These are phyloP conservation scores for Stagonosporopsis vannaccii DNA, from an alignment of 2,329 filamentous ascomycete genomes.

Conservation along the genomic window DNA sequence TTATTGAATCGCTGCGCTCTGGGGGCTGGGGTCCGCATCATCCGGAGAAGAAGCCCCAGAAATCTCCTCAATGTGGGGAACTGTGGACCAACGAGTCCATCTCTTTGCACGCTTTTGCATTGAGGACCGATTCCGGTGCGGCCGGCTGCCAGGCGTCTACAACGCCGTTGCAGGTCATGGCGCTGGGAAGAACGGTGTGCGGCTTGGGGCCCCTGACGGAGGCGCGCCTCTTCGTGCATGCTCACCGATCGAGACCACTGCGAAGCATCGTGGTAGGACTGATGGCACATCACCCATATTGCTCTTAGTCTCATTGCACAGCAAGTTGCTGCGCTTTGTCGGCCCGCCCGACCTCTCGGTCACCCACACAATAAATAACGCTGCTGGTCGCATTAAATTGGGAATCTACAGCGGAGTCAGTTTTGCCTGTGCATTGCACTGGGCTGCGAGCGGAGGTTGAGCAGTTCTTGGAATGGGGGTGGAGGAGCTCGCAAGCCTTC, in stretches of 20 bases:
- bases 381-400: background rate
- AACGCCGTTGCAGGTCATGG: background rate
- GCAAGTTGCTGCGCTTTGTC: background rate
- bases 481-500: background rate
- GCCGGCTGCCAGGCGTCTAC: background rate
- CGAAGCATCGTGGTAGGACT: background rate
- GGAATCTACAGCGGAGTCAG: background rate
- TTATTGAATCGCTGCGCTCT: constrained; percentile 1
- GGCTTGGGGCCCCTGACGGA: no score
- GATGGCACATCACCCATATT: background rate
- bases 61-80: constrained; percentile 6
- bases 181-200: background rate
- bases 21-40: constrained; percentile 12
- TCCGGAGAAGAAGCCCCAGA: constrained; percentile 3
- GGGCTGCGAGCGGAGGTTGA: background rate
- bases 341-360: background rate
- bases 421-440: background rate
- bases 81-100: background rate
- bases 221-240: background rate
- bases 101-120: background rate
- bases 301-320: background rate
- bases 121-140: background rate
- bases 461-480: background rate
- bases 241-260: background rate
- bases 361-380: background rate